Base-by-base conservation (phyloP, 345 rosid genomes). In the Populus davidiana region DNA sequence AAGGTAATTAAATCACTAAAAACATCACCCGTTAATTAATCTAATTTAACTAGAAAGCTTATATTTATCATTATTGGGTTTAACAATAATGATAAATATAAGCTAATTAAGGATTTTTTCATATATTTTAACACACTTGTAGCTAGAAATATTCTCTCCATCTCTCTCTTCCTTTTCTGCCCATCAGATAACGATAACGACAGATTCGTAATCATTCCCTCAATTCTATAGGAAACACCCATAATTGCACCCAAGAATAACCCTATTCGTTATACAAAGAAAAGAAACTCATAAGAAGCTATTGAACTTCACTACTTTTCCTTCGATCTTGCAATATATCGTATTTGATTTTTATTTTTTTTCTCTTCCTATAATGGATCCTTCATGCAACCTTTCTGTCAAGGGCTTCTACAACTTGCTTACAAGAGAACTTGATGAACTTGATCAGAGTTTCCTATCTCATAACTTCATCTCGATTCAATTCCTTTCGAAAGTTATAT, bases 171-270 rank as follows among this genome's bases (percentile, higher is more conserved):
- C 36, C 7, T 72, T 67, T 49, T 14, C 12, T 43, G 35, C 70
- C 74, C 35, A 31, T 70, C 64, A 61, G 69, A 73, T 59, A 79
- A 71, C 71, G 76, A 76, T 73, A 70, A 33, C 81, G 69, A 74
- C 35, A 83, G 86, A 86, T 86, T 87, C 90, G 82, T 83, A 84
- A 87, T 87, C 88, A 89, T 87, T 86, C 74, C 83, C 85, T 84
- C 92, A 89, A 82, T 88, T 83, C 18, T 85, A 71, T 50, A 78
- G 84, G 87, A 83, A 82, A 82, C 87, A 89, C 71, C 80, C 88
- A 89, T 89, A 47, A 89, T 89, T 85, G 83, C 90, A 80, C 83
- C 86, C 88, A 86, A 75, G 86, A 71, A 75, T 72, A 47, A 47
- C 17, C 52, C 52, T 47, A 12, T 13, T 47, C 50, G 17, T 13